Evolutionary conservation across 495 filamentous ascomycete genomes (phyloP).

Genomic region (Penicillium lagena): DNA sequence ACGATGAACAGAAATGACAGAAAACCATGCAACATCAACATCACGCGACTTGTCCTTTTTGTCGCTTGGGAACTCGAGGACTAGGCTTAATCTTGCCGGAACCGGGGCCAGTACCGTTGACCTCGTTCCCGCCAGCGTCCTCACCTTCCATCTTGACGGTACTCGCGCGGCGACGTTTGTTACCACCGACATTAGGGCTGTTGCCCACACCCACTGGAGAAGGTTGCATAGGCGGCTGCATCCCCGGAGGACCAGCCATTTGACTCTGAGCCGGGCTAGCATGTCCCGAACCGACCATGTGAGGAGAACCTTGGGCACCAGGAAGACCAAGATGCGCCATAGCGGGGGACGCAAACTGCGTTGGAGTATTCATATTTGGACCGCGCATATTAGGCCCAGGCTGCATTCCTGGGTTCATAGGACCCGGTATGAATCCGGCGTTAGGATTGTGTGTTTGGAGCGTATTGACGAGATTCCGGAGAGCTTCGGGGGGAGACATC

Average conservation of each 20-base stretch:
- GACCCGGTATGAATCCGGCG: conserved; percentile 18
- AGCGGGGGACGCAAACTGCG: conserved; percentile 47
- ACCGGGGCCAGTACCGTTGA: conserved; percentile 41
- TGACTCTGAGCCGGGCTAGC: conserved; percentile 41
- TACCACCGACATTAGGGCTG: conserved; percentile 65
- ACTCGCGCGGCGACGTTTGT: conserved; percentile 71
- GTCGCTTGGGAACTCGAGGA: conserved; percentile 49
- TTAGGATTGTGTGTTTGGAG: conserved; percentile 29
- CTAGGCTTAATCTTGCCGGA: conserved; percentile 50
- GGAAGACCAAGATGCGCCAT: conserved; percentile 44
- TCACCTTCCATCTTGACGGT: conserved; percentile 73
- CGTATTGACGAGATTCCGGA: conserved; percentile 52
- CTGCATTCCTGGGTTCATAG: conserved; percentile 35
- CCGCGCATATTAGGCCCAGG: conserved; percentile 27
- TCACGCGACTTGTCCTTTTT: conserved; percentile 37
- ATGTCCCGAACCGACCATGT: conserved; percentile 39
- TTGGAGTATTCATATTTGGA: conserved; percentile 30
- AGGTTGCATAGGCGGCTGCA: conserved; percentile 65
- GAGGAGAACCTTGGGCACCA: conserved; percentile 36
- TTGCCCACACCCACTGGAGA: conserved; percentile 78
- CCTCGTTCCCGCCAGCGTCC: conserved; percentile 38
- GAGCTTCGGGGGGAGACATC: conserved; percentile 52
- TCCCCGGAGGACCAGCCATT: conserved; percentile 42
- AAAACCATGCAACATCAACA: conserved; percentile 4
- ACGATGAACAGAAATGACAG: conserved; percentile 11